A percentile compares a stretch with the other conserved stretches of the same genome.
Evolutionary conservation across 306 rosid genomes (phyloP).

Genomic region (Echinosophora koreensis): DNA sequence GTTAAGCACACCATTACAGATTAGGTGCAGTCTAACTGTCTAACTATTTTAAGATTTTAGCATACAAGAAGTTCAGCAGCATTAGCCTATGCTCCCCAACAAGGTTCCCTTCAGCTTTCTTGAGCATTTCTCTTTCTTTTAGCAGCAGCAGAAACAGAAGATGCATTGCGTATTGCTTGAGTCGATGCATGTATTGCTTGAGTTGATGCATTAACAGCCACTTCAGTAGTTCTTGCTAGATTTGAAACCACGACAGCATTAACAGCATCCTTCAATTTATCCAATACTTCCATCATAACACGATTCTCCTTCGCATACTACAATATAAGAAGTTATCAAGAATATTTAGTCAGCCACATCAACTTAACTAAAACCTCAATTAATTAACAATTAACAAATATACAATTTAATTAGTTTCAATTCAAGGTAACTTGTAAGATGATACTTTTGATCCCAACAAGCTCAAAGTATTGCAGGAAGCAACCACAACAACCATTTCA

Average conservation of each 20-base stretch:
- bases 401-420: background rate
- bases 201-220: constrained; percentile 49
- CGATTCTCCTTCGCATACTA: constrained; percentile 66
- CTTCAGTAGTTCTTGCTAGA: constrained; percentile 64
- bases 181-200: constrained; percentile 51
- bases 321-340: constrained; percentile 38
- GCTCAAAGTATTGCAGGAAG: background rate
- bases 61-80: constrained; percentile 3
- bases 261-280: constrained; percentile 65
- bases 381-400: constrained; percentile 24
- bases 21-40: background rate
- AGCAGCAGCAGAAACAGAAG: constrained; percentile 44
- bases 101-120: constrained; percentile 28
- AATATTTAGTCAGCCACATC: constrained; percentile 22
- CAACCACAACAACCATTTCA: background rate
- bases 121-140: constrained; percentile 51
- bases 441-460: constrained; percentile 27
- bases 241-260: constrained; percentile 47
- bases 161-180: constrained; percentile 49
- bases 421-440: constrained; percentile 3
- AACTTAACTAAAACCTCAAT: constrained; percentile 28
- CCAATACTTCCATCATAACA: constrained; percentile 52
- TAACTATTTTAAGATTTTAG: background rate
- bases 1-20: constrained; percentile 14
- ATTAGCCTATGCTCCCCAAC: background rate